Base-by-base conservation (phyloP, 352 stramenopile genomes). In the Phytopythium vexans region DNA sequence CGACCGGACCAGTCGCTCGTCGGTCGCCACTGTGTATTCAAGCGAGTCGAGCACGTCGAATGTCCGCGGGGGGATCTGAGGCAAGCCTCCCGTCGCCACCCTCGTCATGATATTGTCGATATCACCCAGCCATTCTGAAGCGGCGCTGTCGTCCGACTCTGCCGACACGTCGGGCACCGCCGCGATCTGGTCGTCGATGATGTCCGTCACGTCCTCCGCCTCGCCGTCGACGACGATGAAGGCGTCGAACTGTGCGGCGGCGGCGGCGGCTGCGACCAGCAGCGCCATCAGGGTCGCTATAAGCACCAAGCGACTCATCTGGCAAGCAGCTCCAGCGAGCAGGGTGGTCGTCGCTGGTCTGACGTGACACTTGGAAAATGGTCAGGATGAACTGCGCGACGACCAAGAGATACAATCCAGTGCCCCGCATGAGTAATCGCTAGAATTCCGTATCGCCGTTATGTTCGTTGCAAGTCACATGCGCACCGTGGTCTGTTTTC, bases 51-150 rank as follows among this genome's bases (percentile, higher is more conserved):
- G 58, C 8, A 67, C 63, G 6, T n/a, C n/a, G 34, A 67, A 31
- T 1, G 66, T 64, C 32, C 70, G 72, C 5, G 58, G 42, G 2
- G 77, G 77, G 8, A 87, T 48, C 16, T 49, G 40, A 12, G 57
- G 60, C 21, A 83, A 41, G 0, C 66, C 77, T 8, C 77, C 77
- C 4, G 63, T 58, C 6, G 74, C 71, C 16, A 85, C 55, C 9
- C 72, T 71, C 9, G 34, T 37, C 41, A 83, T 72, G 51, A 88
- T 68, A 34, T 82, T 66, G 49, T 63, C 63, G 39, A 82, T 64
- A 4, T 47, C 38, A 27, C 50, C 37, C 27, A 83, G 64, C 77
- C 77, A 88, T 2, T 44, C 8, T 4, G 62, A 38, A 10, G 59
- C 57, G 0, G 58, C 56, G 10, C 37, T 49, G 14, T 56, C 36